Evolutionary conservation across 2,329 filamentous ascomycete species (phyloP), one percentile per base, ranked within the genome.

Genomic region (Nigrospora oryzae): DNA sequence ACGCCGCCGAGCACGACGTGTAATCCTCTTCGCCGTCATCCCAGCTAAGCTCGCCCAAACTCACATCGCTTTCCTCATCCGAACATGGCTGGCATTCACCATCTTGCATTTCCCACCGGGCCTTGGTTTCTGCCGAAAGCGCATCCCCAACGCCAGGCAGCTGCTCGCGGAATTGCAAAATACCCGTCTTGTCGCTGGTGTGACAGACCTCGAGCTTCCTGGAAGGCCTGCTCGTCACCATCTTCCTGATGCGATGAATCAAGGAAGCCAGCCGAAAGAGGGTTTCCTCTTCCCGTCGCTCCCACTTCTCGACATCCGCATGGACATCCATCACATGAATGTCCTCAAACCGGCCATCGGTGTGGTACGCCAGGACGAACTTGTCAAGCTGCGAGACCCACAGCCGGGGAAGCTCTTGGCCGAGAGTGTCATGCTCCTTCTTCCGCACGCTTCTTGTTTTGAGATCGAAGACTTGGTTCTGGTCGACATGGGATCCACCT

Each of bases 281-380:
- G 3, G 35, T 28, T 1, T n/a, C 5, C 3, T 14, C 15, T 7
- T 49, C 34, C 11, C n/a, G 11, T 13, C 4, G 13, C 36, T 49
- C 47, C 47, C 47, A 49, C 12, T 32, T 19, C 17, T 23, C 4
- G 12, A 49, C 45, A 17, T 45, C 30, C 14, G 13, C 36, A 28
- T 36, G 35, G 30, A 49, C 42, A 12, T 47, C n/a, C 11, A 28
- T 35, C 5, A 42, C 30, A 13, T 36, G 28, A 36, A 49, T 62
- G 10, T 71, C 60, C 0, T 55, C 44, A 44, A 73, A 71, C 1
- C 51, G 6, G 1, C 67, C 65, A 1, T 37, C 42, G 5, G 53
- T 44, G 40, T 73, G 70, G 46, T 64, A 68, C 1, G 66, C 70
- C 2, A 71, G 51, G 28, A 73, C 53, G 35, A 72, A 63, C 8